Percentiles rank a stretch among this genome's conserved stretches.
Conservation (phyloP, 805 yeast genomes). For the Candida vaughaniae region DNA sequence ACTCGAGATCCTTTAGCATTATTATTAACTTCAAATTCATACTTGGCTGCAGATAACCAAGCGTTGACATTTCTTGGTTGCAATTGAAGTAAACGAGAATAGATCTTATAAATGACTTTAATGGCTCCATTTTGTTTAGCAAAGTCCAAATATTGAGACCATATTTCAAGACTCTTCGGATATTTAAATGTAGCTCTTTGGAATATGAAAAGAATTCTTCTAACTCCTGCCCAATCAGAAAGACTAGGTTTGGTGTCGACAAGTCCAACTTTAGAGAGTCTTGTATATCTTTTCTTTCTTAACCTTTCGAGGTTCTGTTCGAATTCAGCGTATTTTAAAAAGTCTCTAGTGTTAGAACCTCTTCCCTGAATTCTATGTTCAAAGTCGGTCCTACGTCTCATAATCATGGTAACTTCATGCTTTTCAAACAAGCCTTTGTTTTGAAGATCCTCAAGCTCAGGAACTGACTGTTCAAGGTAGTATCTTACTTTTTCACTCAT, state of each 20-base stretch:
- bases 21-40: conserved; percentile 86
- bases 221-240: conserved; percentile 83
- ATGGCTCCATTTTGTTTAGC: conserved; percentile 68
- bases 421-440: conserved; percentile 79
- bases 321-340: conserved; percentile 71
- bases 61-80: conserved; percentile 91
- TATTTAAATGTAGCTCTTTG: conserved; percentile 80
- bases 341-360: conserved; percentile 77
- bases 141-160: conserved; percentile 74
- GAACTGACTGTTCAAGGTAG: conserved; percentile 69
- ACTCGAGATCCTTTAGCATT: conserved; percentile 87
- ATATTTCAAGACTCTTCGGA: conserved; percentile 72
- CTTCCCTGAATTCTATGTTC: conserved; percentile 87
- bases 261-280: conserved; percentile 56
- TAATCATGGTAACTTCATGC: conserved; percentile 76
- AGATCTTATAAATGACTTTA: conserved; percentile 70
- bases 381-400: conserved; percentile 93
- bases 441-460: conserved; percentile 87
- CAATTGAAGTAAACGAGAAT: conserved; percentile 72
- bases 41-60: conserved; percentile 94
- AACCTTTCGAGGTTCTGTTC: conserved; percentile 78
- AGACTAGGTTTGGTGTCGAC: conserved; percentile 62
- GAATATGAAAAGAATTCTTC: conserved; percentile 77
- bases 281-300: conserved; percentile 64
- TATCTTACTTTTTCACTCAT: conserved; percentile 51